Evolutionary conservation across 1,284 basidiomycete species (phyloP), one percentile per base, ranked within the genome.

Genomic region (Trametes pubescens): DNA sequence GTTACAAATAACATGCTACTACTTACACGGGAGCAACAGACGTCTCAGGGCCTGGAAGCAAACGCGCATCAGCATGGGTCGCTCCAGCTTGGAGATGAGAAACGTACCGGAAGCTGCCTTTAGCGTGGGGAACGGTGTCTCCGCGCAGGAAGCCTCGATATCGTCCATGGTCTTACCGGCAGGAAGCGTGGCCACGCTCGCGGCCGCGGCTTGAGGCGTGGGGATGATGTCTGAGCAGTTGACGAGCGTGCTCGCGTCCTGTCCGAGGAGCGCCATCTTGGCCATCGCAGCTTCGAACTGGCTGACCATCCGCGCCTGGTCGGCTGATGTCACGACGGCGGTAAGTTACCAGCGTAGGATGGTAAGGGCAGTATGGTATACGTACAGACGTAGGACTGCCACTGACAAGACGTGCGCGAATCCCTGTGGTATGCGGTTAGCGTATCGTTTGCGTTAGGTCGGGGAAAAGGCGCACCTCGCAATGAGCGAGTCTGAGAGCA

Each of bases 221-320:
- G 77, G 78, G 60, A 78, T 77, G 40, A 78, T 73, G 16, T 79
- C 78, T 38, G 76, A 76, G 69, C 77, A 79, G 69, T 80, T 77
- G 29, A 71, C 67, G 67, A 80, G 60, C 8, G 64, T 46, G 14
- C 52, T 37, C 9, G 62, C 53, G 65, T 72, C 69, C 56, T 79
- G 77, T 14, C 77, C 78, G 34, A 79, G 65, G 21, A 72, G 57
- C 21, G 76, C 72, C 51, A 79, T 65, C 68, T 79, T 79, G 8
- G 70, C 57, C 78, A 80, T 79, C 21, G 71, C 78, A 7, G 69
- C 69, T 48, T 70, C 65, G 72, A 81, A 81, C 53, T 70, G 68
- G 29, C 62, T 49, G 24, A 73, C 71, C 75, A 80, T 76, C 32
- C 56, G 44, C 11, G 61, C 65, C 38, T 78, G 75, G 67, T 78